Base-by-base conservation (phyloP, 495 filamentous ascomycete species). In the Alectoria sarmentosa region DNA sequence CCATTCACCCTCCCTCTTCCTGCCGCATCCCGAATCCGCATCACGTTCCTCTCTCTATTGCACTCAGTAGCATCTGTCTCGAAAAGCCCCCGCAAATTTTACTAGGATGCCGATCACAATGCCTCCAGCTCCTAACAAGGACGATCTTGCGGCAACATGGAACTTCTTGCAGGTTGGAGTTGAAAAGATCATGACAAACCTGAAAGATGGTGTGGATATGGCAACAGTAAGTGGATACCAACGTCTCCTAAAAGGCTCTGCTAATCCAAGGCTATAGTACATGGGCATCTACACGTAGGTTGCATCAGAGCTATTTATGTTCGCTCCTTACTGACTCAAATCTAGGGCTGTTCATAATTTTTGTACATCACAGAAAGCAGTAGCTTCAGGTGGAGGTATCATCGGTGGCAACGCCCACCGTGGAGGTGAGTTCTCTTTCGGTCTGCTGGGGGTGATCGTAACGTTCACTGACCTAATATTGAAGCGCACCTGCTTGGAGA, bases 261-360 rank as follows among this genome's bases (percentile, higher is more conserved):
- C 71, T 79, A 55, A 79, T 57, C 49, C 37, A 66, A 46, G 58
- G 32, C 38, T 55, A 41, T 74, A 90, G 90, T 98, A 98, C 75
- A 96, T 98, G 94, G 90, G 89, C 48, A 86, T 98, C 63, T 98
- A 98, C 80, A 96, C 94, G 90, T 92, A 74, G 65, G 88, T 80
- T 34, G 19, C 59, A 26, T 54, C 32, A 65, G 67, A n/a, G 62
- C 57, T 61, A 54, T 32, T 49, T 46, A 19, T 32, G 46, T 37
- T 42, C 60, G 4, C 14, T n/a, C 65, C 70, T 73, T 44, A 74
- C 72, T 71, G 30, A 66, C 46, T n/a, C 23, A 23, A 62, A 39
- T 56, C 39, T 68, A 94, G 90, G 34, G 91, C 93, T 62, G 92
- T 99, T 36, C 95, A 99, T 75, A 96, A 99, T 79, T 99, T 99